Conservation (phyloP, 2,329 filamentous ascomycete genomes). For the Dendrostoma leiphaemia region DNA sequence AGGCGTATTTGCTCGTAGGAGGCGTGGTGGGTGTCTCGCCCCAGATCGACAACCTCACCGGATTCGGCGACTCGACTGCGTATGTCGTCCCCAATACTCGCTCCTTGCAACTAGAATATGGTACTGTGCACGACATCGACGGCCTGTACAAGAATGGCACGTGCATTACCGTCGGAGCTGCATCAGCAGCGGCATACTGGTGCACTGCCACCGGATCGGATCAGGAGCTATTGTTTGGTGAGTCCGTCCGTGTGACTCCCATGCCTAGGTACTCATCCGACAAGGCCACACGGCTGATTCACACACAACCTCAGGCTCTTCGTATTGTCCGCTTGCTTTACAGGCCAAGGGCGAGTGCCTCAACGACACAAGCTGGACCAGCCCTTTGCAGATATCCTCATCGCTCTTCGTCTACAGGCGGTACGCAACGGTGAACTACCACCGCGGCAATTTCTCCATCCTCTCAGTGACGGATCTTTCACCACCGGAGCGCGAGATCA, state of each 20-base stretch:
- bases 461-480: constrained; percentile 7
- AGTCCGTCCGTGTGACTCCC: background rate
- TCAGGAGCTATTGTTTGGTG: constrained; percentile 5
- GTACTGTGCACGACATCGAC: constrained; percentile 1
- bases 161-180: constrained; percentile 4
- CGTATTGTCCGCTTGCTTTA: constrained; percentile 7
- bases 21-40: constrained; percentile 8
- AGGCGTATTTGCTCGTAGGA: constrained; percentile 5
- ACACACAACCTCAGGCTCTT: background rate
- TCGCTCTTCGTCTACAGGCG: constrained; percentile 10
- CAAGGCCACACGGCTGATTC: background rate
- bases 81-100: constrained; percentile 9
- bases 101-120: constrained; percentile 10
- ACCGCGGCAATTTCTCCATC: constrained; percentile 13
- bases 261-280: background rate
- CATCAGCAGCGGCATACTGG: constrained; percentile 7
- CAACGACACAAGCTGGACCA: constrained; percentile 5
- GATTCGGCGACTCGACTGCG: background rate
- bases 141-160: constrained; percentile 1
- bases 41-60: constrained; percentile 2
- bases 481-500: background rate
- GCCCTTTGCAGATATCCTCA: constrained; percentile 1
- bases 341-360: constrained; percentile 3
- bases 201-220: background rate
- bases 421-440: constrained; percentile 12